phyloP scores from a whole-genome alignment of 805 yeast species.

The Kazachstania viticola region DNA sequence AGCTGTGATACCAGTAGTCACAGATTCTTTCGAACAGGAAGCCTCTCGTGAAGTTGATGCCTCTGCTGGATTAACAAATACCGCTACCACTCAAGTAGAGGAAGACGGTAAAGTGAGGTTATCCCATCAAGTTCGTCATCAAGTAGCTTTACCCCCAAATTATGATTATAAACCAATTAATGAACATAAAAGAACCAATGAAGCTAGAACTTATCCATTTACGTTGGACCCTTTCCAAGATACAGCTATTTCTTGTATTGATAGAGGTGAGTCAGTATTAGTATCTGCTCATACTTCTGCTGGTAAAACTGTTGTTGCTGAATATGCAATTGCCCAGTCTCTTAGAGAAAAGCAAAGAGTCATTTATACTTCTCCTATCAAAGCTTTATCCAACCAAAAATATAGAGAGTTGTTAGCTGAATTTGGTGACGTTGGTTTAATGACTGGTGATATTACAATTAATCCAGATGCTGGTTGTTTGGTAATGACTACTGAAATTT shows the following conservation, averaged over 20 bases:
- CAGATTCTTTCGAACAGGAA: constrained; percentile 79
- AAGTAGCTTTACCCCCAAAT: constrained; percentile 90
- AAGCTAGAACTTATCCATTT: constrained; percentile 89
- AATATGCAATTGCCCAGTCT: constrained; percentile 94
- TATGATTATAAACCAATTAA: constrained; percentile 82
- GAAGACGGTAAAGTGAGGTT: constrained; percentile 50
- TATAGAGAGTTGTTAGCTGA: constrained; percentile 86
- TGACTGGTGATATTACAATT: constrained; percentile 98
- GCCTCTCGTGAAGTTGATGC: constrained; percentile 83
- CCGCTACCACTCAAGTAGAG: constrained; percentile 28
- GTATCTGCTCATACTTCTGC: constrained; percentile 98
- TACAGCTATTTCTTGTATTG: constrained; percentile 91
- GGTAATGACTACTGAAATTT: constrained; percentile 98
- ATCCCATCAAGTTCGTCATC: constrained; percentile 92
- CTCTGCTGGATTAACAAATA: constrained; percentile 53
- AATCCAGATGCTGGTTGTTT: constrained; percentile 97
- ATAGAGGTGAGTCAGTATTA: constrained; percentile 83
- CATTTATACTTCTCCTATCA: constrained; percentile 90
- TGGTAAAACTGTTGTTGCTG: constrained; percentile 95
- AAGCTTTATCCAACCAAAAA: constrained; percentile 89
- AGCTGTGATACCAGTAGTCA: constrained; percentile 59
- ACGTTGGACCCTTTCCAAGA: constrained; percentile 95
- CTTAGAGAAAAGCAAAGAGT: constrained; percentile 84
- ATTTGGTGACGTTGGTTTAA: constrained; percentile 92
- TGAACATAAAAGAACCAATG: constrained; percentile 63